phyloP scores from a whole-genome alignment of 805 yeast genomes.

The Blastobotrys terrestris region DNA sequence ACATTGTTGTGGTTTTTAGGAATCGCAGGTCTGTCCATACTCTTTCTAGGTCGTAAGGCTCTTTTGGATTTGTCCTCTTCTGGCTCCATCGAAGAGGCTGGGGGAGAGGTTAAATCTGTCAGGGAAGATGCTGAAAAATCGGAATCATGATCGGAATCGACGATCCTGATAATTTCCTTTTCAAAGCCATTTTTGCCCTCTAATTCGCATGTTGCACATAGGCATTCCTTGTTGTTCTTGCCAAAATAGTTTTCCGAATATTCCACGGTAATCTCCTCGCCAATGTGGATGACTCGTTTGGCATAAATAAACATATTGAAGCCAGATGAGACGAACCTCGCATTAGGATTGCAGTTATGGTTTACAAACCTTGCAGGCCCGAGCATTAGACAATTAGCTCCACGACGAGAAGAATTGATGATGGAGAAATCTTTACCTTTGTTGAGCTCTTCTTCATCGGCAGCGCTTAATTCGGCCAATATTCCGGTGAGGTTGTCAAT shows the following conservation, averaged over 20 bases:
- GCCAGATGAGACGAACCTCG: conserved; percentile 31
- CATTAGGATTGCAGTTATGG: conserved; percentile 43
- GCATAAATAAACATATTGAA: conserved; percentile 33
- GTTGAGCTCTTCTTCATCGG: conserved; percentile 31
- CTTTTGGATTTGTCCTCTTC: neutral
- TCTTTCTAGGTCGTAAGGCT: neutral
- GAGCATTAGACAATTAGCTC: conserved; percentile 37
- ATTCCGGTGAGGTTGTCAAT: conserved; percentile 35
- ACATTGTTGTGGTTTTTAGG: neutral
- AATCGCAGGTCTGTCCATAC: neutral
- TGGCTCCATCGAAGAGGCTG: neutral
- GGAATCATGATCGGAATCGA: conserved; percentile 1
- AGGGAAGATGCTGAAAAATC: neutral
- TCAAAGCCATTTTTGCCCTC: conserved; percentile 23
- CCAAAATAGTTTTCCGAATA: conserved; percentile 43
- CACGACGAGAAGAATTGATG: conserved; percentile 33
- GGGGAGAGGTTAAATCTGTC: neutral
- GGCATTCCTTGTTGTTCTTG: conserved; percentile 36
- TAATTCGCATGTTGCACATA: conserved; percentile 41
- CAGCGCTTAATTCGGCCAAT: conserved; percentile 31
- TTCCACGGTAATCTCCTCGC: conserved; percentile 44
- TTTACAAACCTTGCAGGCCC: conserved; percentile 46
- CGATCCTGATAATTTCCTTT: neutral
- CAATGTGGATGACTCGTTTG: conserved; percentile 31
- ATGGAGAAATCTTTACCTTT: conserved; percentile 37